Base-by-base conservation (phyloP, 305 asterid species). In the Caryopteris hybrid region DNA sequence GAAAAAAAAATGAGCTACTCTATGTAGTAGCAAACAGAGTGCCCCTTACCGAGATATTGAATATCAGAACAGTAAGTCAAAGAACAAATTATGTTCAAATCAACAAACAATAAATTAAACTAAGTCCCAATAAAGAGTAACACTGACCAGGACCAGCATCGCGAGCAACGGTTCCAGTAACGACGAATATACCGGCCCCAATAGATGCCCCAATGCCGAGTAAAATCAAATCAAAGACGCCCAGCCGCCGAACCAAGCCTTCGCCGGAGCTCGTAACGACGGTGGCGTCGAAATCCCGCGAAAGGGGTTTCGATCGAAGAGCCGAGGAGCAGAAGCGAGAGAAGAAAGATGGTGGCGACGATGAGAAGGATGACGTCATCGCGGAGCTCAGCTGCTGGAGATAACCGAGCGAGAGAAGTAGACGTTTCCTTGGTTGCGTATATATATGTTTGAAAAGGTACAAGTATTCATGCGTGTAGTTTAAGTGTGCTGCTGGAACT, bases 151-250 rank as follows among this genome's bases (percentile, higher is more conserved):
- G 97, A 71, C 97, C 97, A 20, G 89, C 82, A 48, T 86, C 97
- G 34, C 85, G 88, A 47, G 97, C 97, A 9, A 91, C 97, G 4
- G 97, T 91, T n/a, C 96, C 97, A 59, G 97, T 91, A 69, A 91
- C 87, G 53, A 91, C 97, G 69, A 91, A 91, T 56, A 91, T 88
- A 11, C 96, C 97, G 43, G 97, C 97, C 34, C 97, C 97, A 46
- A 91, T 88, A 12, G 97, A 91, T 16, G 97, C 97, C 61, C 97
- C 97, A 71, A 91, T 85, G 22, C 97, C 97, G 18, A 91, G 76
- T 23, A 91, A 91, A 68, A 92, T 74, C 73, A 92, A 93, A 79
- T 92, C 98, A 60, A 92, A 73, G 33, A 85, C 85, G 52, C 95
- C 80, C 2, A 92, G 84, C 31, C 96, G 89, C 41, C 98, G 94